Percentiles rank a stretch among this genome's conserved stretches.
Conservation (phyloP, 495 filamentous ascomycete genomes). For the Lasiosphaeria miniovina region DNA sequence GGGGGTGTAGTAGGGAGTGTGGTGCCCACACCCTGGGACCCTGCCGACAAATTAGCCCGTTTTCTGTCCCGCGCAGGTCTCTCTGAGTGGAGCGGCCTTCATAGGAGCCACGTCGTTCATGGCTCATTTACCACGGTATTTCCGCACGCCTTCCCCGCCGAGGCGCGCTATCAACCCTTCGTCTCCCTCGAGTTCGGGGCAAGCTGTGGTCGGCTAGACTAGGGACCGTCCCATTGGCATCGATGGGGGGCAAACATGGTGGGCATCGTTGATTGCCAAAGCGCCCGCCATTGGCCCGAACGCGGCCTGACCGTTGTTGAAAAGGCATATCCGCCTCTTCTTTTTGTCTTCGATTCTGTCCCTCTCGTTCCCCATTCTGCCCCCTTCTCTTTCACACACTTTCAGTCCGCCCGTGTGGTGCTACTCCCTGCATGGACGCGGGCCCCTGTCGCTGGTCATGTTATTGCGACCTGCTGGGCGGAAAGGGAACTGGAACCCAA, state of each 20-base stretch:
- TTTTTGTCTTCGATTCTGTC: conserved; percentile 4
- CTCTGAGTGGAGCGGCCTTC: conserved; percentile 24
- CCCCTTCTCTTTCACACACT: conserved; percentile 7
- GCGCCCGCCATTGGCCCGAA: conserved; percentile 20
- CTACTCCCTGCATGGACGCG: conserved; percentile 26
- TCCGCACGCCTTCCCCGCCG: conserved; percentile 27
- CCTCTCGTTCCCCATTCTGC: conserved; percentile 4
- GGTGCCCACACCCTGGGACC: conserved; percentile 20
- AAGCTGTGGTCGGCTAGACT: conserved; percentile 22
- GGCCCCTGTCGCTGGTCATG: conserved; percentile 22
- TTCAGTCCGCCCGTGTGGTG: neutral
- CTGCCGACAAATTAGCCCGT: conserved; percentile 35
- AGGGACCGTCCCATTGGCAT: conserved; percentile 18
- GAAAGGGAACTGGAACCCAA: conserved; percentile 24
- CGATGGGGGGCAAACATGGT: conserved; percentile 15
- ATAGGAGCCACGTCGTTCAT: conserved; percentile 41
- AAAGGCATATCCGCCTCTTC: neutral
- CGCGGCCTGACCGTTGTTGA: conserved; percentile 13
- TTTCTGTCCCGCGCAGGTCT: conserved; percentile 27
- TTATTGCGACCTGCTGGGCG: conserved; percentile 25
- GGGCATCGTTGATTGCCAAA: conserved; percentile 1
- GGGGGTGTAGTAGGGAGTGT: conserved; percentile 6
- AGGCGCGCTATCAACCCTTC: conserved; percentile 22
- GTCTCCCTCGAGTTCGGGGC: conserved; percentile 4
- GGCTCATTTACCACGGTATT: conserved; percentile 31